A percentile compares a stretch with the other conserved stretches of the same genome.
phyloP scores from a whole-genome alignment of 331 rosid species.

The Phaseolus coccineus region DNA sequence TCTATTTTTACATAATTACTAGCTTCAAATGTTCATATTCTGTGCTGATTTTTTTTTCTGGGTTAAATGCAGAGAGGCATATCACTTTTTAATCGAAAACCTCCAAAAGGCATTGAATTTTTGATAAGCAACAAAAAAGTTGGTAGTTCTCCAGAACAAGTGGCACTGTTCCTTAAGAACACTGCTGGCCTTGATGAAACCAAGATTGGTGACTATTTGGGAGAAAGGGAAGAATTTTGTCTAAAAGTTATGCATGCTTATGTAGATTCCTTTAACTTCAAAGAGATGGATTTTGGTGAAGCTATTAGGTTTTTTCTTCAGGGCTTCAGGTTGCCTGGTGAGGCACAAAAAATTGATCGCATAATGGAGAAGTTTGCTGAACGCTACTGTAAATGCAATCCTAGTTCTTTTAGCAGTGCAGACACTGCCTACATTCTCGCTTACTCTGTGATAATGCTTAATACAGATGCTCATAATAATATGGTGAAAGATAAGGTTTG shows the following conservation, averaged over 20 bases:
- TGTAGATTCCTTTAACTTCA: constrained; percentile 94
- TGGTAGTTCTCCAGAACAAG: constrained; percentile 88
- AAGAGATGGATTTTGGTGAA: constrained; percentile 92
- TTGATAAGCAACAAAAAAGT: constrained; percentile 78
- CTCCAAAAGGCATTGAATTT: constrained; percentile 94
- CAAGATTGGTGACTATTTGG: constrained; percentile 94
- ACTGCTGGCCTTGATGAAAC: constrained; percentile 82
- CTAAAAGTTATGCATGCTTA: constrained; percentile 99
- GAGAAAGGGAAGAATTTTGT: constrained; percentile 95
- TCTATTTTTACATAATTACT: constrained; percentile 21
- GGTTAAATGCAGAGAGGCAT: constrained; percentile 94
- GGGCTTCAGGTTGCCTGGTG: constrained; percentile 99
- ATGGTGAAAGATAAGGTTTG: constrained; percentile 98
- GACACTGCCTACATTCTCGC: constrained; percentile 99
- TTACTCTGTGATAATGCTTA: constrained; percentile 96
- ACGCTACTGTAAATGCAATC: constrained; percentile 97
- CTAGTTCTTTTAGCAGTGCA: constrained; percentile 95
- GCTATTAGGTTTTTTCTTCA: constrained; percentile 92
- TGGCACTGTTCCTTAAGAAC: constrained; percentile 89
- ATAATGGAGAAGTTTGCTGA: constrained; percentile 99
- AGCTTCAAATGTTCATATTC: constrained; percentile 42
- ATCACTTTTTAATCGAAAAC: constrained; percentile 89
- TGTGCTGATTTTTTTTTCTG: constrained; percentile 53
- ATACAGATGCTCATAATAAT: constrained; percentile 96
- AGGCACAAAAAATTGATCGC: constrained; percentile 99